Base-by-base conservation (phyloP, 257 asterid genomes). In the Solanum rostratum region DNA sequence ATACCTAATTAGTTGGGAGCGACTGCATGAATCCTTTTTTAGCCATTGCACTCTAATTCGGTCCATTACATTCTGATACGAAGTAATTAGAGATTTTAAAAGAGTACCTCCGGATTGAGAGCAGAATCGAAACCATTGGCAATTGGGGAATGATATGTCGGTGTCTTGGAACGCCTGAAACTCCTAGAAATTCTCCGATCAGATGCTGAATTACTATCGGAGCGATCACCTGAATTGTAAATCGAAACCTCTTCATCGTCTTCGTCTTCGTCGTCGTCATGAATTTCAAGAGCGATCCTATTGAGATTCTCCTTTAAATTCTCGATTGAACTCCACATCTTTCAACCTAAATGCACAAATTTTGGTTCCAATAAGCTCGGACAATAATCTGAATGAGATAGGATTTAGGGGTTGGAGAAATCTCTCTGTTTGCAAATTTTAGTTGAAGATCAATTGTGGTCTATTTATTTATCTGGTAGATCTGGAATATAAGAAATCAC, bases 291-390 rank as follows among this genome's bases (percentile, higher is more conserved):
- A 53, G 97, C 96, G 82, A 97, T 95, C 88, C 94, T 93, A 87
- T 93, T 93, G 92, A 97, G 84, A 84, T 94, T 95, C 78, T 97
- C 97, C 92, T 95, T 95, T 43, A 92, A 91, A 91, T 87, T 94
- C 52, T 97, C 99, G 52, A 97, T 96, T 85, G 99, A 94, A 88
- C 90, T 94, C 99, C 97, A 97, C 99, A 97, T 97, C 89, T 89
- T 91, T 89, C 45, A 78, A 88, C 82, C 63, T 29, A 62, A 80
- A 63, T 46, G 29, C 81, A 19, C 84, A 79, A 52, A 20, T 62
- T 79, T 76, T 19, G 37, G 11, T 83, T 30, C 30, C 33, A 82
- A 29, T 16, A 4, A 46, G 80, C 52, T 46, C 76, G 54, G 41
- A 69, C 30, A 50, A 45, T 46, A 16, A 50, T 14, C 30, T 20